Conservation (phyloP, 331 rosid species). For the Spiraea crenata region DNA sequence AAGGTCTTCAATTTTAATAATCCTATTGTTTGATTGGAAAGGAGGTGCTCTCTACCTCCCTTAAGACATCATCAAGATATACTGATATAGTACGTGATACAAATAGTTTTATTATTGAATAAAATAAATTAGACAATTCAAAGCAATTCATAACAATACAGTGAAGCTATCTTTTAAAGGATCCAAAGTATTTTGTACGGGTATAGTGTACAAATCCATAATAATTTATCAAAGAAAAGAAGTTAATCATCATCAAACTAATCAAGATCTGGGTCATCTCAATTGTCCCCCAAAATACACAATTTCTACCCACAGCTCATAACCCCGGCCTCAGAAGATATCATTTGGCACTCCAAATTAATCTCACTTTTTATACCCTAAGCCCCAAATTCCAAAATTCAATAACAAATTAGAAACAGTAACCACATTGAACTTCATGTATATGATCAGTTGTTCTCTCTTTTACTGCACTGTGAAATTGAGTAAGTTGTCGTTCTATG, state of each 20-base stretch:
- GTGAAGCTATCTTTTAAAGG: neutral
- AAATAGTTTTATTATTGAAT: neutral
- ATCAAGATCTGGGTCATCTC: constrained; percentile 9
- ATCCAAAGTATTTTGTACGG: constrained; percentile 14
- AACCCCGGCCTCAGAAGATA: neutral
- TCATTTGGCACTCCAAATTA: constrained; percentile 2
- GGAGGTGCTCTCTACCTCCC: no score
- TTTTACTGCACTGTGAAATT: neutral
- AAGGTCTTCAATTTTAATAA: no score
- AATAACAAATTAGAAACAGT: constrained; percentile 5
- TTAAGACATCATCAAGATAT: neutral
- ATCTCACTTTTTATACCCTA: neutral
- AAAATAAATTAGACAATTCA: neutral
- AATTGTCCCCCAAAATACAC: neutral
- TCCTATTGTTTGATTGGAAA: no score
- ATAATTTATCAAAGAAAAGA: constrained; percentile 2
- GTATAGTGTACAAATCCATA: constrained; percentile 7
- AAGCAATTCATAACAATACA: constrained; percentile 5
- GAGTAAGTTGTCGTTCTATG: neutral
- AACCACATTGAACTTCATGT: neutral
- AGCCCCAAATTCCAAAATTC: constrained; percentile 15
- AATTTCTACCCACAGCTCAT: neutral
- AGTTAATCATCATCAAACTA: constrained; percentile 3
- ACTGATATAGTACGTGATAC: neutral
- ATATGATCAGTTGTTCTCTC: neutral